phyloP scores from a whole-genome alignment of 306 rosid species.

The Gynostemma pentaphyllum region DNA sequence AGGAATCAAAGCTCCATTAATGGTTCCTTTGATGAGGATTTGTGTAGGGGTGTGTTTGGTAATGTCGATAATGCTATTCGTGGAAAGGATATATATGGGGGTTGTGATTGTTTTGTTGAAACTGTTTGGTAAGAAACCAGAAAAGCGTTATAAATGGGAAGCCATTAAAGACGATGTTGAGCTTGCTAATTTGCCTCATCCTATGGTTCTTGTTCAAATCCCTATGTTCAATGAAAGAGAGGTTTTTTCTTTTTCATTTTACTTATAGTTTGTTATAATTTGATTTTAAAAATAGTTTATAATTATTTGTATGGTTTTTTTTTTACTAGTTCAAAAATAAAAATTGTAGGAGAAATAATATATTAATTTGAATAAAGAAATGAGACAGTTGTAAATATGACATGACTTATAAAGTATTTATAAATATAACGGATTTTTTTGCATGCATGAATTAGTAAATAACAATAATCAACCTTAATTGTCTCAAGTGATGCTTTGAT shows the following conservation, averaged over 20 bases:
- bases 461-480: too few relatives aligned
- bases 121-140: conserved; percentile 50
- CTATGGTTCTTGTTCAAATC: conserved; percentile 71
- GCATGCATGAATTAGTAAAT: too few relatives aligned
- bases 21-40: conserved; percentile 47
- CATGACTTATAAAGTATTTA: too few relatives aligned
- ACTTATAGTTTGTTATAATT: too few relatives aligned
- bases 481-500: too few relatives aligned
- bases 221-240: conserved; percentile 94
- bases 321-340: too few relatives aligned
- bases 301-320: too few relatives aligned
- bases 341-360: too few relatives aligned
- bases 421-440: too few relatives aligned
- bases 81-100: conserved; percentile 70
- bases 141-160: conserved; percentile 73
- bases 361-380: too few relatives aligned
- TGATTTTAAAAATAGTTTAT: too few relatives aligned
- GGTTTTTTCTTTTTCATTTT: conserved; percentile 24
- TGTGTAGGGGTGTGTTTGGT: conserved; percentile 39
- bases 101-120: conserved; percentile 42
- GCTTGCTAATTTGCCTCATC: conserved; percentile 58
- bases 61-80: conserved; percentile 62
- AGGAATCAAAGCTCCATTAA: conserved; percentile 47
- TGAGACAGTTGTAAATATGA: too few relatives aligned
- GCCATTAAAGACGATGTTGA: conserved; percentile 60